Base-by-base conservation (phyloP, 2,329 filamentous ascomycete species). In the Ceratocystis huliohia region DNA sequence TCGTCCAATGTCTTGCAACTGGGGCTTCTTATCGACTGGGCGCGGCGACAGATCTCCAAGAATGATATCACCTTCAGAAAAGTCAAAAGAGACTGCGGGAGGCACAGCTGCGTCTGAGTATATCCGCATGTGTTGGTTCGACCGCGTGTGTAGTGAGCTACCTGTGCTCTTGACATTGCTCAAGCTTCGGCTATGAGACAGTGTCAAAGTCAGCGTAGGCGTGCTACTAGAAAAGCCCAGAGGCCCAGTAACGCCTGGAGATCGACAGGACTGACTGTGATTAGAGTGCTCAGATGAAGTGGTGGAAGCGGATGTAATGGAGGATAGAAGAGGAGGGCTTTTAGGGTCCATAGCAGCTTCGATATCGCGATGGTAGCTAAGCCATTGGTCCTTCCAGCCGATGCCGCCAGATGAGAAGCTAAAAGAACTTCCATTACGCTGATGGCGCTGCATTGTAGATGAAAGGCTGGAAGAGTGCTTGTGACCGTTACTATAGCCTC, bases 1-100 rank as follows among this genome's bases (percentile, higher is more conserved):
- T 33, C 79, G 76, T 5, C 82, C 82, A 73, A 83, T 84, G 61
- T 79, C 77, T 10, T 76, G 77, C 66, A 76, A 74, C 66, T 76
- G 76, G 6, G 65, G 67, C n/a, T 48, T 20, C 53, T 65, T 66
- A 15, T 45, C 48, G 10, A 77, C 72, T 13, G 80, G 80, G 7
- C 79, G 78, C 1, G 81, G 80, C 22, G 81, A 80, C 4, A 82
- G 72, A 1, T 78, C 80, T 4, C 75, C 78, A 6, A 78, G 69
- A 20, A 75, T 73, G 48, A 75, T 70, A 7, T 82, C 79, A 3
- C 83, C 78, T 13, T 68, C 66, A 5, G 79, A 78, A 33, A 79
- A 76, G 8, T 78, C 79, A 28, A 78, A 69, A 68, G 77, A 74
- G 56, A 59, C 30, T 28, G 28, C 56, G 2, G 77, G 77, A 56